Base-by-base conservation (phyloP, 2,329 filamentous ascomycete genomes). In the Nothophoma quercina region DNA sequence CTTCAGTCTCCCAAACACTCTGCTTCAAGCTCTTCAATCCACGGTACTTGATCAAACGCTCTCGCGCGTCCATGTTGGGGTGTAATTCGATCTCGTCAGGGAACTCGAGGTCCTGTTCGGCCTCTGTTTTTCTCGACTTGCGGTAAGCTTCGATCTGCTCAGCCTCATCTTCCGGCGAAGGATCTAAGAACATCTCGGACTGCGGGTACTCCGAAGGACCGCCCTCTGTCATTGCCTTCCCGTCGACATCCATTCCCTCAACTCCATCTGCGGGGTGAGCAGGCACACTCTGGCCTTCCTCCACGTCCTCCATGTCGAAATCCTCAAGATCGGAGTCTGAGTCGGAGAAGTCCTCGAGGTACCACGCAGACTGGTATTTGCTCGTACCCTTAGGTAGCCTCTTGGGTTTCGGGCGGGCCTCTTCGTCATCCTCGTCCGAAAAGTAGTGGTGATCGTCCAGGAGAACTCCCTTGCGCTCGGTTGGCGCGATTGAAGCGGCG, bases 361-460 rank as follows among this genome's bases (percentile, higher is more conserved):
- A 97, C 95, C 95, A 99, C 8, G 93, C 93, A 18, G 93, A 85
- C 76, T 99, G 95, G 75, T 97, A 98, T 49, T 88, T 86, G 30
- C 95, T 98, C 2, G 95, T 99, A 58, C 95, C 95, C 74, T 88
- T 90, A 1, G 95, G 95, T 18, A 99, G 77, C 57, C 86, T 85
- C 75, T 88, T 95, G 6, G 90, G 90, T 25, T 78, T 77, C 28
- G 81, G 76, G 15, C 85, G 78, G 15, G 82, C 78, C 45, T 86
- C 77, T 33, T 83, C 81, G 5, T 81, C 79, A 45, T 95, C 88
- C 38, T 95, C 91, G 34, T 98, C 93, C 0, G 93, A 93, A 70
- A 98, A 99, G 75, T 99, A 99, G 72, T 98, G 93, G 73, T 99
- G 93, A 62, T 98, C 93, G 63, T 99, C 95, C 8, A 99, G 81